Base-by-base conservation (phyloP, 2,329 filamentous ascomycete genomes). In the Helotiales sp. region DNA sequence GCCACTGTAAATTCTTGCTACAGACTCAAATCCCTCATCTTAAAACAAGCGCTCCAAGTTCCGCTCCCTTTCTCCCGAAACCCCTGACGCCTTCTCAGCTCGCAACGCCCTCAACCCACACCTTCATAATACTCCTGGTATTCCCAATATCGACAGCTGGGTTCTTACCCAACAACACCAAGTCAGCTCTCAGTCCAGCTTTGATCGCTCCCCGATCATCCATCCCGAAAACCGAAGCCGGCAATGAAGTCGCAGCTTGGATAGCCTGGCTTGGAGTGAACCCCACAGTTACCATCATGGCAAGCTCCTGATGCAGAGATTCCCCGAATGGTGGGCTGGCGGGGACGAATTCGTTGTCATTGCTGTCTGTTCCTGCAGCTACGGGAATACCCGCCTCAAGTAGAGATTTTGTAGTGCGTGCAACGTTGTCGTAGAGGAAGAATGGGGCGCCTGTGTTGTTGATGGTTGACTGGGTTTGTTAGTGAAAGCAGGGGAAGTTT, bases 71-170 rank as follows among this genome's bases (percentile, higher is more conserved):
- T n/a, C n/a, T n/a, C n/a, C n/a, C n/a, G n/a, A n/a, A n/a, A n/a
- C n/a, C n/a, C n/a, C n/a, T n/a, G n/a, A n/a, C n/a, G n/a, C 24
- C 7, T 10, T 17, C 7, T 55, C 52, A 34, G 1, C 15, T 55
- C 8, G 45, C 15, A 34, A 52, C 13, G 1, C 59, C 45, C 20
- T 50, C 49, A 1, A 50, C 45, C 59, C 59, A 52, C 6, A 62
- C 43, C 28, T 52, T 34, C 28, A 52, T 7, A 15, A 52, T 52
- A 5, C 3, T 37, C 26, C 28, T 50, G 28, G 47, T 24, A 26
- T 62, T 62, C 7, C 45, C 43, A n/a, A 62, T 62, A 62, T 62
- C 59, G 13, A 52, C 17, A 37, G 40, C 52, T 20, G 59, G 45
- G 40, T 52, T 45, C 43, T 7, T 28, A 47, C 40, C 34, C 58